Base-by-base conservation (phyloP, 352 stramenopile species). In the Pythium aphanidermatum region DNA sequence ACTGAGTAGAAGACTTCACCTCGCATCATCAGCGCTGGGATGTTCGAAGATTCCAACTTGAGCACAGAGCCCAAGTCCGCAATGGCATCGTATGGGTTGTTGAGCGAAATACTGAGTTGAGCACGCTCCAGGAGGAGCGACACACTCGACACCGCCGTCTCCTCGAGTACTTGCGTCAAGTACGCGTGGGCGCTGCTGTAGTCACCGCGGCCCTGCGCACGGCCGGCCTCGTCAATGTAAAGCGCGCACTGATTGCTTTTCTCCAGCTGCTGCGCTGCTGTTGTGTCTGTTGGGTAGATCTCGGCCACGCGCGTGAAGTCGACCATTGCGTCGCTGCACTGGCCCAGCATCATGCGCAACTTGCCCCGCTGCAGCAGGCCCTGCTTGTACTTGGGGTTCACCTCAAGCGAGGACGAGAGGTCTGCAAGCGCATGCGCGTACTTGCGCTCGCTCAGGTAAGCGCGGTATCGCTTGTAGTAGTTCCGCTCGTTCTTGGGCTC, bases 381-480 rank as follows among this genome's bases (percentile, higher is more conserved):
- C 55, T 91, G 78, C 35, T 86, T 91, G 59, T 86, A 91, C 47
- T 59, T 82, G 28, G 79, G 79, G 37, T 91, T 91, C 37, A 88
- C 67, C 0, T 75, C 55, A 11, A 91, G 58, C 23, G 79, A 83
- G 25, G 70, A 76, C 32, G 73, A 83, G 21, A 91, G 27, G 50
- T 91, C 79, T 6, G 68, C 71, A 24, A 91, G 52, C 8, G 79
- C 79, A 43, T 83, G 70, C 19, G 63, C 64, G 46, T 88, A 91
- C 63, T 91, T 91, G 57, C 79, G 67, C 51, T 91, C 75, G 44
- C 74, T 86, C 43, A 91, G 51, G 51, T 91, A 91, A 11, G 75
- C 79, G 30, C 79, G 79, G 42, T 82, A 91, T 20, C 79, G 67
- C 68, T 92, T 89, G 74, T 89, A 92, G 34, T 86, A 86, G 52